Base-by-base conservation (phyloP, 371 early-diverging fungal genomes). In the Conidiobolus incongruus region DNA sequence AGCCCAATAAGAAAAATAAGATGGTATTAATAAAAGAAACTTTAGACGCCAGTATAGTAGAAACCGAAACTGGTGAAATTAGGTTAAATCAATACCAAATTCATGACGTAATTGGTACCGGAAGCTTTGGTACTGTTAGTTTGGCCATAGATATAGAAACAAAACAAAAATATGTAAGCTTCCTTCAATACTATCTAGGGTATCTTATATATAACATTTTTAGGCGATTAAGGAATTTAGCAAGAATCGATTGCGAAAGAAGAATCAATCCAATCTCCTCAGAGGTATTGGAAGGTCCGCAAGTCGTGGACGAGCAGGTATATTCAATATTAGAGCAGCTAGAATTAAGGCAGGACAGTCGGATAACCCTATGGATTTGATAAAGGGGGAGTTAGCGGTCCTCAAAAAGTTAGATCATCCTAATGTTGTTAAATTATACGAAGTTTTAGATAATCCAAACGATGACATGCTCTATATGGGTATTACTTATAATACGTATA, bases 161-260 rank as follows among this genome's bases (percentile, higher is more conserved):
- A 11, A 58, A 49, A 5, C 48, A 41, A 12, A 54, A 62, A 62
- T 78, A 72, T 65, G 75, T 72, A 67, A 54, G 59, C 53, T 11
- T 22, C 4, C 12, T 30, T 38, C 21, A 20, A 17, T 30, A 16
- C 12, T 22, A n/a, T 22, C 19, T 22, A n/a, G 22, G 17, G 23
- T 35, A 40, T 16, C 23, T 26, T 47, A 34, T 29, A 20, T 40
- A 22, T 38, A 15, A 15, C 17, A 40, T 24, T 5, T 22, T 13
- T 65, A 79, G 76, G 86, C 93, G 5, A 74, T 90, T 48, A 95
- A 95, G 59, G 90, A 83, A 52, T 85, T 88, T 42, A 75, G 74
- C 55, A 89, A 89, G 52, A 58, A 72, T n/a, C 68, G 75, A 35
- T 55, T 92, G 33, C 73, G 84, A 38, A 75, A 75, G 38, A 72